A percentile compares a stretch with the other conserved stretches of the same genome.
These are phyloP conservation scores for Ceratorhiza oryzae-sativae DNA, from an alignment of 1,284 basidiomycete genomes.

Conservation along the genomic window DNA sequence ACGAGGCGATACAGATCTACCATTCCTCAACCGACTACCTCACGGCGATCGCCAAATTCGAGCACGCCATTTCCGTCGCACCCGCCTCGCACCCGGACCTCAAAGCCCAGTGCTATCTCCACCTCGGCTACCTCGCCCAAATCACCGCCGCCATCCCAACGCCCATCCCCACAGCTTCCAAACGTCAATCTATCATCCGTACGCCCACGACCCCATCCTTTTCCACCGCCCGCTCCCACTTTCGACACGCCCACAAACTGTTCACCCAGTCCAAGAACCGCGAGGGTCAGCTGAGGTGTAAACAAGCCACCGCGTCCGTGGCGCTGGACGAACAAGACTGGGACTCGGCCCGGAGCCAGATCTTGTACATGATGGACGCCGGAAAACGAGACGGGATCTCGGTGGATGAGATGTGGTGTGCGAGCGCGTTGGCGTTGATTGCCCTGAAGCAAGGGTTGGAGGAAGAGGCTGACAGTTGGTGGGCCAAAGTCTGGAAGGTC, in stretches of 20 bases:
- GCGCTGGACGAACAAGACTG: constrained; percentile 33
- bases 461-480: constrained; percentile 22
- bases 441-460: constrained; percentile 15
- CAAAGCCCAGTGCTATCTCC: constrained; percentile 32
- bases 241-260: constrained; percentile 26
- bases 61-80: constrained; percentile 41
- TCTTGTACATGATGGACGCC: constrained; percentile 28
- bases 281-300: constrained; percentile 15
- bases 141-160: constrained; percentile 2
- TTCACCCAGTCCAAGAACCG: constrained; percentile 23
- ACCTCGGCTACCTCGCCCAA: constrained; percentile 32
- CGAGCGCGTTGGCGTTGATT: constrained; percentile 28
- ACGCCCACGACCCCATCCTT: constrained; percentile 7
- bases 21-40: constrained; percentile 53
- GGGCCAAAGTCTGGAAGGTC: constrained; percentile 1
- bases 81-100: constrained; percentile 25
- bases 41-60: constrained; percentile 53
- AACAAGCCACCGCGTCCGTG: constrained; percentile 29
- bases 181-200: not conserved
- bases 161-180: not conserved
- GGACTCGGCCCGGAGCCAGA: constrained; percentile 36
- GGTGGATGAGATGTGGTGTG: constrained; percentile 35
- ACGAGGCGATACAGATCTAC: constrained; percentile 50
- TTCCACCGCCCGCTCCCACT: constrained; percentile 24
- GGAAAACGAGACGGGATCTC: constrained; percentile 21